Conservation (phyloP, 176 grass and related monocot species). For the Elymus sibiricus region DNA sequence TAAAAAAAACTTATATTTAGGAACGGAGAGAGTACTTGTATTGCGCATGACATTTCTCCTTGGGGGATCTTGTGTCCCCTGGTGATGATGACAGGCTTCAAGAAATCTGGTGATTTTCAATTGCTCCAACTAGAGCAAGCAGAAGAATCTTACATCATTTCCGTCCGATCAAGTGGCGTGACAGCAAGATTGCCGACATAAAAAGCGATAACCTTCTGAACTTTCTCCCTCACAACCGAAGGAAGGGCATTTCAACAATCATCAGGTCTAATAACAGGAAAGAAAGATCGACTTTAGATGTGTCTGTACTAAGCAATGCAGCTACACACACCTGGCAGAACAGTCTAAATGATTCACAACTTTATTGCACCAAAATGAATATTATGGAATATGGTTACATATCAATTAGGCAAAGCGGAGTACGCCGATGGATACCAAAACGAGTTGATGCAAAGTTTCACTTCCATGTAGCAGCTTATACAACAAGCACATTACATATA, state of each 20-base stretch:
- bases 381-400: neutral
- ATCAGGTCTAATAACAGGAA: neutral
- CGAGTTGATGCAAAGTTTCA: neutral
- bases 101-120: conserved; percentile 4
- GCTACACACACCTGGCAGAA: neutral
- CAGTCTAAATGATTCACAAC: neutral
- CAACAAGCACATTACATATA: conserved; percentile 25
- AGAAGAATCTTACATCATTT: neutral
- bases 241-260: neutral
- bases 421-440: neutral
- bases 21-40: too few relatives aligned
- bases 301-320: neutral
- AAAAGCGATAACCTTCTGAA: neutral
- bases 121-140: conserved; percentile 1
- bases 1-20: too few relatives aligned
- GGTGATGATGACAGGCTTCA: conserved; percentile 3
- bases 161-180: neutral
- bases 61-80: conserved; percentile 15
- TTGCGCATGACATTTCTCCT: neutral
- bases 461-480: conserved; percentile 19
- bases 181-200: neutral
- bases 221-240: neutral
- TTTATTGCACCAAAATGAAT: conserved; percentile 15
- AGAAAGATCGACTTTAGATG: neutral
- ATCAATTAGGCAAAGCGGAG: neutral